Percentiles rank a stretch among this genome's conserved stretches.
Evolutionary conservation across 1,284 basidiomycete species (phyloP).

Genomic region (Ceratobasidium theobromae): DNA sequence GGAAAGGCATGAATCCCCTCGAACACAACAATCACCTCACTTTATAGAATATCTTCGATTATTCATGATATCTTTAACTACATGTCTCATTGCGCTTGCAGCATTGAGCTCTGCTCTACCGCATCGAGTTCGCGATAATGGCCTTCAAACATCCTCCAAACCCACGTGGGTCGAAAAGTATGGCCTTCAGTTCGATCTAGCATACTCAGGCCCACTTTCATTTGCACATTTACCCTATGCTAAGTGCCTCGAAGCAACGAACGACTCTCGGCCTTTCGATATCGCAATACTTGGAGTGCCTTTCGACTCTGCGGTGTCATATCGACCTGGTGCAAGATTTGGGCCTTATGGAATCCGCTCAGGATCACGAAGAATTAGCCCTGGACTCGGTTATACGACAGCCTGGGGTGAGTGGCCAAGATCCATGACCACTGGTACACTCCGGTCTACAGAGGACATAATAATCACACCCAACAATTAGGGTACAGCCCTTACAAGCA

Average conservation of each 20-base stretch:
- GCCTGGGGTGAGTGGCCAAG: constrained; percentile 18
- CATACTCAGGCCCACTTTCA: constrained; percentile 68
- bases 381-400: constrained; percentile 34
- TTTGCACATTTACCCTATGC: constrained; percentile 72
- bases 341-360: constrained; percentile 79
- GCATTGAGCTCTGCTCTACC: background rate
- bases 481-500: constrained; percentile 61
- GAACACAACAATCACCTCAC: too few species aligned
- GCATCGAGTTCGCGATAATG: background rate
- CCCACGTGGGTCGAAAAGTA: constrained; percentile 66
- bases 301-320: constrained; percentile 73
- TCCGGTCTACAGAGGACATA: constrained; percentile 49
- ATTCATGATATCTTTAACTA: background rate
- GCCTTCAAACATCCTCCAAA: background rate
- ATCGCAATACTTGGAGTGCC: constrained; percentile 79
- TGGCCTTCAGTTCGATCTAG: constrained; percentile 65
- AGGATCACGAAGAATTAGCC: constrained; percentile 66
- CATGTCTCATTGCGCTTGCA: background rate
- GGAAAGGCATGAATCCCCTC: too few species aligned
- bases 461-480: constrained; percentile 58
- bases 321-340: constrained; percentile 75
- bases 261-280: constrained; percentile 60
- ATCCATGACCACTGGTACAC: background rate
- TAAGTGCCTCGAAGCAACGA: constrained; percentile 58
- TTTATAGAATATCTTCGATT: too few species aligned